Base-by-base conservation (phyloP, 768 basidiomycete genomes). In the Naganishia vaughanmartiniae region DNA sequence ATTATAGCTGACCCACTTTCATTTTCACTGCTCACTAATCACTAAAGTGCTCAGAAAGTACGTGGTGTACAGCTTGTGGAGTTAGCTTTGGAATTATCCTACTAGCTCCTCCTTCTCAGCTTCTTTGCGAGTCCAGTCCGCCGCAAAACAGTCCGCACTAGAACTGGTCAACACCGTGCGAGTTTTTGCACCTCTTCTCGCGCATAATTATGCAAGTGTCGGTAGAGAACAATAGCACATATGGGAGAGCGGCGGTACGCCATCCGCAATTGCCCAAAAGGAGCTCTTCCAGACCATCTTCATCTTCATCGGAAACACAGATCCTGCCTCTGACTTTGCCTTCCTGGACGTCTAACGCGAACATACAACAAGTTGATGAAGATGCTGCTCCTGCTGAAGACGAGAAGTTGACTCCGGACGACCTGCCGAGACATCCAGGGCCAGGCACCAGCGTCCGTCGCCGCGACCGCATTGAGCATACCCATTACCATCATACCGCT, bases 381-480 rank as follows among this genome's bases (percentile, higher is more conserved):
- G 31, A 3, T 12, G 33, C 12, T 24, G 31, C 4, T 12, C 11
- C 12, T 24, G 31, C 4, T 14, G 39, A 34, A 63, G 14, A n/a
- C 60, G n/a, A 24, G 12, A 15, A 51, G 21, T n/a, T 51, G 48
- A 45, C 39, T 26, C 60, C 60, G 39, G 28, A 63, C 21, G n/a
- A 12, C 15, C 30, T 63, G 60, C 60, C 60, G 60, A 63, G 60
- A 63, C 60, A 63, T 26, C 30, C 60, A 63, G 60, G 60, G 60
- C 30, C 60, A 63, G 60, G 60, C 46, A 63, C 60, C 48, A 51
- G 48, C 24, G 21, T 51, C 12, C 48, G n/a, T n/a, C 24, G n/a
- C 48, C 24, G 17, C 48, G 48, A 26, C 48, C 48, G n/a, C 17
- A 51, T 51, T 51, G 48, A 26, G n/a, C 48, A 24, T 51, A n/a